Evolutionary conservation across 2,329 filamentous ascomycete species (phyloP), one percentile per base, ranked within the genome.

Genomic region (Microcyclospora pomicola): DNA sequence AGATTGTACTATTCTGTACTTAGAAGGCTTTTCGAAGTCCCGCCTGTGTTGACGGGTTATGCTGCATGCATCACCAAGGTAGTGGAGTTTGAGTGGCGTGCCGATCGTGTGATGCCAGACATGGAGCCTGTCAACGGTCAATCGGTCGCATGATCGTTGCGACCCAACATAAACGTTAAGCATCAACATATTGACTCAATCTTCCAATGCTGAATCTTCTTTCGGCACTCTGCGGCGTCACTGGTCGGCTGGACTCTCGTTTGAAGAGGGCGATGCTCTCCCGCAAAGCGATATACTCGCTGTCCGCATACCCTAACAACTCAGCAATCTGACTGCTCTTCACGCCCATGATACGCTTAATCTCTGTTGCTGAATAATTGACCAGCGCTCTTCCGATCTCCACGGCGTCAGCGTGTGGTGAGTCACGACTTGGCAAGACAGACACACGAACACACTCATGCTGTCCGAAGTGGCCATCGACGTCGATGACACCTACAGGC

Each of bases 321-420:
- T 72, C 69, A 34, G 77, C 69, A 45, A 98, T 95, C 56, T 94
- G 81, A 5, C 70, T 73, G 55, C 86, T 94, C 56, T 82, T 77
- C 47, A 81, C 68, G 1, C 91, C 91, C 63, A 82, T 85, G 55
- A 98, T 94, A 36, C 82, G 68, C 40, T 68, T 65, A 43, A 98
- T 86, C 61, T 98, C 88, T 1, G 71, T 67, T 1, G 82, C 77
- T n/a, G 82, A 82, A 58, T 96, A 98, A 60, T 96, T 95, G 41
- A 94, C 86, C 35, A 98, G 65, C 3, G 85, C 87, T 28, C 88
- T 71, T 0, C 91, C 91, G 14, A 96, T 82, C 53, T 96, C 91
- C 34, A 63, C 52, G 6, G 41, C 53, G 15, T 55, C 50, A 14
- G 33, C 48, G 1, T 53, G 36, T 1, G 54, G 48, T 6, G 73